Conservation (phyloP, 805 yeast species). For the Zygosaccharomyces lentus region DNA sequence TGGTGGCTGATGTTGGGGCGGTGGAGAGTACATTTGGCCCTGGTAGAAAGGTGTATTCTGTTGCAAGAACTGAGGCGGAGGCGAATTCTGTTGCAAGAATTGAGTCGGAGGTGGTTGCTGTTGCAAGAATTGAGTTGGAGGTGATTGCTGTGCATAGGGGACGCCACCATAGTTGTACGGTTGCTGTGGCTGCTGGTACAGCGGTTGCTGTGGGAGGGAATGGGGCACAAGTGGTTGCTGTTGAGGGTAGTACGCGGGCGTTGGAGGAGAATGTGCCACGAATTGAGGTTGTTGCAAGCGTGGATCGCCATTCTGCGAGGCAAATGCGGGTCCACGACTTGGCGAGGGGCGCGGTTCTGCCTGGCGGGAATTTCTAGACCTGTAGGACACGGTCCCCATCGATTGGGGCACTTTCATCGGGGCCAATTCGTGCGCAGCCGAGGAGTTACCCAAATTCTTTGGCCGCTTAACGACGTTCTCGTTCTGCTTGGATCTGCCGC, state of each 20-base stretch:
- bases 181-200: slow-evolving; percentile 9
- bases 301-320: background rate
- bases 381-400: slow-evolving; percentile 16
- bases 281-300: background rate
- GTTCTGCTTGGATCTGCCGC: background rate
- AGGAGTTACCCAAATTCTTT: background rate
- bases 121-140: slow-evolving; percentile 13
- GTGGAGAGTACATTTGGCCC: slow-evolving; percentile 15
- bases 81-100: slow-evolving; percentile 14
- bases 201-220: slow-evolving; percentile 2
- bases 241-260: background rate
- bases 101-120: slow-evolving; percentile 20
- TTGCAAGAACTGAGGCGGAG: slow-evolving; percentile 12
- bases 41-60: slow-evolving; percentile 5
- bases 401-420: slow-evolving; percentile 18
- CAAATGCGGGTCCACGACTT: no score
- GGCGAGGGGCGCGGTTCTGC: background rate
- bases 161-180: slow-evolving; percentile 4
- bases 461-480: background rate
- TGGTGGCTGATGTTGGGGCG: slow-evolving; percentile 15
- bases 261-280: slow-evolving; percentile 4
- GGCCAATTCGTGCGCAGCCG: slow-evolving; percentile 6
- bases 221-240: background rate
- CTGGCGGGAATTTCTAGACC: slow-evolving; percentile 19
- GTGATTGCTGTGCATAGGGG: slow-evolving; percentile 8